These are phyloP conservation scores for Globisporangium canariense DNA, from an alignment of 352 stramenopile species.

Conservation along the genomic window DNA sequence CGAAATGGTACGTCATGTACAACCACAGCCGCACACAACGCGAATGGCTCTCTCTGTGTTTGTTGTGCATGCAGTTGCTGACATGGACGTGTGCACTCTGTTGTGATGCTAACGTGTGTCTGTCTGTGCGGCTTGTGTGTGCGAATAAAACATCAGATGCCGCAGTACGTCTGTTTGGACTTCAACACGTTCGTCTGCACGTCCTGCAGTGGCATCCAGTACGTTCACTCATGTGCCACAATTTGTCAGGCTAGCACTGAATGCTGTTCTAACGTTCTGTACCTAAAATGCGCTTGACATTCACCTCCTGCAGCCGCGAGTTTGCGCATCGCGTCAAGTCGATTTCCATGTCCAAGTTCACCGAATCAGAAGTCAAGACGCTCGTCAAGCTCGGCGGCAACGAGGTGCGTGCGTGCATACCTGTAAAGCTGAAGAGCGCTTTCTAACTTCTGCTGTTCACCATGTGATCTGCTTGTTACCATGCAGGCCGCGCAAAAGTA, in stretches of 20 bases:
- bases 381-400: constrained; percentile 89
- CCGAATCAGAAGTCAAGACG: constrained; percentile 88
- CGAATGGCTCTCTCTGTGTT: no score
- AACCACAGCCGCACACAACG: not conserved
- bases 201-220: constrained; percentile 92
- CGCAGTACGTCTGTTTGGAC: constrained; percentile 90
- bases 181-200: constrained; percentile 96
- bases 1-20: constrained; percentile 60
- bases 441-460: not conserved
- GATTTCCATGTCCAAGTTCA: constrained; percentile 93
- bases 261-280: not conserved
- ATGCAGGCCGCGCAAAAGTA: constrained; percentile 78
- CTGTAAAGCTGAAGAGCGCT: not conserved
- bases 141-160: constrained; percentile 48
- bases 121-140: constrained; percentile 1
- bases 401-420: constrained; percentile 42
- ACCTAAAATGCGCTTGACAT: not conserved
- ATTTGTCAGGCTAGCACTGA: not conserved
- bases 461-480: not conserved
- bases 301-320: constrained; percentile 56
- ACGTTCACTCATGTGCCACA: constrained; percentile 21
- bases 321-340: constrained; percentile 93
- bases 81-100: not conserved
- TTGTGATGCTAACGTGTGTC: not conserved
- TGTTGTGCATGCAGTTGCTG: not conserved